Percentiles rank a stretch among this genome's conserved stretches.
Conservation (phyloP, 2,329 filamentous ascomycete species). For the Pestalotiopsis sp. region DNA sequence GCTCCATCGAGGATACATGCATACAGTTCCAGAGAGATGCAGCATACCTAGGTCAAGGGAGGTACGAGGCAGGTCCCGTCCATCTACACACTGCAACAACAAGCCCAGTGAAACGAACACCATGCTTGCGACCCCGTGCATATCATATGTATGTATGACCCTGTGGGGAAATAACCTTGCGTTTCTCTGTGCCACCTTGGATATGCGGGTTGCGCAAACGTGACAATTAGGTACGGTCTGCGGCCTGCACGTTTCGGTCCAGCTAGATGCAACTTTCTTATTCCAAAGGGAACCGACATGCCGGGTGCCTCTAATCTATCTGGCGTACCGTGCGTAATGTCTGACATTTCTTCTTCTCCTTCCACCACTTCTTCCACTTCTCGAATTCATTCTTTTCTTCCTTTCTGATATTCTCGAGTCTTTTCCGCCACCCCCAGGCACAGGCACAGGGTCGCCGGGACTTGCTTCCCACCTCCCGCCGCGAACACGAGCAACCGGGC, state of each 20-base stretch:
- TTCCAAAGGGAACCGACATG: neutral
- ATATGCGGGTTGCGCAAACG: neutral
- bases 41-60: no score
- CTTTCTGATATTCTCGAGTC: neutral
- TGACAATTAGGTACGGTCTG: neutral
- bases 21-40: no score
- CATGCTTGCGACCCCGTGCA: neutral
- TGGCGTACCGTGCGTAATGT: neutral
- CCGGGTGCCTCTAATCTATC: slow-evolving; percentile 1
- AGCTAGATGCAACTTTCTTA: neutral
- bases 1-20: no score
- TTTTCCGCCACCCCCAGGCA: neutral
- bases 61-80: no score
- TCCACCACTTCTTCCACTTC: neutral
- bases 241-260: slow-evolving; percentile 4
- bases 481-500: neutral
- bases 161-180: neutral
- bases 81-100: no score
- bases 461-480: neutral
- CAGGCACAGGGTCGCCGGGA: neutral
- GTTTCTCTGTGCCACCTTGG: neutral
- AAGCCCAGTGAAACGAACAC: no score
- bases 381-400: neutral
- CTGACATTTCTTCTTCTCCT: neutral
- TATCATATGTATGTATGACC: neutral